Base-by-base conservation (phyloP, 768 basidiomycete species). In the Lentinula sp. region DNA sequence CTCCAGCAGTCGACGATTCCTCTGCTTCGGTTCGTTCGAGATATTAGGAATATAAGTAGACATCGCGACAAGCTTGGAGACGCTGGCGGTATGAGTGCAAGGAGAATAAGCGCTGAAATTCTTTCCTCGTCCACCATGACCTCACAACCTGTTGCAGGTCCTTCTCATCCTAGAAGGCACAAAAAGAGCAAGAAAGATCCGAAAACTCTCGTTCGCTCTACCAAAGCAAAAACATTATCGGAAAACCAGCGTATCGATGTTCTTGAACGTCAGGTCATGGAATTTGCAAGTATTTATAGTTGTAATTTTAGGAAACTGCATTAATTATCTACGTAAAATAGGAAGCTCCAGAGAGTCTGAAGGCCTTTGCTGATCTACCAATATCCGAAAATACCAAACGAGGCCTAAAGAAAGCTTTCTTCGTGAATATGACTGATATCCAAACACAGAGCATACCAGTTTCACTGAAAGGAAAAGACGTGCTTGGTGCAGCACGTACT, bases 401-500 rank as follows among this genome's bases (percentile, higher is more conserved):
- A 93, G 95, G 95, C 15, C 77, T 98, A 39, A 93, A 91, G 75
- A 90, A 91, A 62, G 85, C 87, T 0, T 93, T 86, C 68, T 97
- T 95, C 67, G 80, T 87, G 46, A 79, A 89, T 21, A 93, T 94
- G 83, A 97, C 95, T 0, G 89, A 93, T 48, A 93, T 99, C 0
- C 97, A 99, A 71, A 86, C 87, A 45, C 81, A 92, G 71, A 89
- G 95, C 42, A 88, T 99, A 40, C 97, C 95, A 0, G 82, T 92
- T 28, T 83, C 97, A 15, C 78, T 99, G 2, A 93, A 96, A 51
- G 95, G 97, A 21, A 92, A 93, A 71, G 97, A 99, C 71, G 93
- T 99, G 4, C 84, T 99, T 5, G 97, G 95, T 59, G 95, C 97
- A 21, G 97, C 97, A 4, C 83, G 87, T 61, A 99, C 97, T 48